Conservation (phyloP, 192 early-diverging fungal species). For the Coemansia sp. region DNA sequence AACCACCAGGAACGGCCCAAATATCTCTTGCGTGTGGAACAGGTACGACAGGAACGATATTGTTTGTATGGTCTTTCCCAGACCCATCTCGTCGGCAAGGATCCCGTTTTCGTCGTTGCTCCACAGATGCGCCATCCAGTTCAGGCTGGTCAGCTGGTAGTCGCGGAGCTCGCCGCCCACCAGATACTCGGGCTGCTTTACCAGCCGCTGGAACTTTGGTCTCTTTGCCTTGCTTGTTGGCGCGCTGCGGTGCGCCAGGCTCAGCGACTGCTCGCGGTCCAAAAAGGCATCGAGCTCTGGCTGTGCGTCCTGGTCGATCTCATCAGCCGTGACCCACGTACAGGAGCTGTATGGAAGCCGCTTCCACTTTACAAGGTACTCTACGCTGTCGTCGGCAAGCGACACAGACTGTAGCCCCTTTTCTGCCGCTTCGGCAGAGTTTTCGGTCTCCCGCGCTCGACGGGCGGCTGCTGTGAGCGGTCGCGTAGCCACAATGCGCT, state of each 20-base stretch:
- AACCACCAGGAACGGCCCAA: conserved; percentile 94
- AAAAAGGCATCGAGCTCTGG: conserved; percentile 83
- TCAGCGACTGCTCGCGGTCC: conserved; percentile 71
- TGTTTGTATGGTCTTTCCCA: conserved; percentile 98
- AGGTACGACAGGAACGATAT: conserved; percentile 91
- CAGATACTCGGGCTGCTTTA: conserved; percentile 81
- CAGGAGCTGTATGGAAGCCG: conserved; percentile 82
- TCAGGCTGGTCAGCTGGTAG: conserved; percentile 92
- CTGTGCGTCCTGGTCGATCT: conserved; percentile 74
- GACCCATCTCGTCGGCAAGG: conserved; percentile 92
- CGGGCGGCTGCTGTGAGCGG: conserved; percentile 24
- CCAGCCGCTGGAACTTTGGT: conserved; percentile 74
- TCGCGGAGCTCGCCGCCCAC: conserved; percentile 86
- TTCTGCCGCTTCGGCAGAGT: conserved; percentile 4
- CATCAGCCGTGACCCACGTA: conserved; percentile 82
- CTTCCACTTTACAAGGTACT: conserved; percentile 95
- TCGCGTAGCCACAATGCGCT: conserved; percentile 81
- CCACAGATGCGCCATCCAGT: conserved; percentile 98
- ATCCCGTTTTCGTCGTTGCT: conserved; percentile 95
- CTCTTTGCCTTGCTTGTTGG: conserved; percentile 58
- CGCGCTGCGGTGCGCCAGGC: conserved; percentile 71
- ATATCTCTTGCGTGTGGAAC: conserved; percentile 78
- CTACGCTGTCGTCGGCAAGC: conserved; percentile 55
- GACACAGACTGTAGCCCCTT: conserved; percentile 7
- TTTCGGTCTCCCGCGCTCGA: conserved; percentile 25